Conservation (phyloP, 2,329 filamentous ascomycete species). For the Stemphylium lycopersici region DNA sequence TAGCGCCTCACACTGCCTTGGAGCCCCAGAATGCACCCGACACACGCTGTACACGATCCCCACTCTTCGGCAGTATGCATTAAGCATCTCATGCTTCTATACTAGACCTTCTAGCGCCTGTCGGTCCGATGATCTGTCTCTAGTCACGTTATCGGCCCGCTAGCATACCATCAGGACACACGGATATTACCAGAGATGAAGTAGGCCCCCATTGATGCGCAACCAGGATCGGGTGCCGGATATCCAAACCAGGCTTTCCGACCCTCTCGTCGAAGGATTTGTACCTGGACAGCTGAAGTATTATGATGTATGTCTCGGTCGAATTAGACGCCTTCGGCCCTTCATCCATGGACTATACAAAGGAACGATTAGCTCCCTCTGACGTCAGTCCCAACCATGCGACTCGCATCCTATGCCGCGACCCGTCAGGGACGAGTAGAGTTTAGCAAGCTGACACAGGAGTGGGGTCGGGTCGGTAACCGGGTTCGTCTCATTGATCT, state of each 20-base stretch:
- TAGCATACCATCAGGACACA: background rate
- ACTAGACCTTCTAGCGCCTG: constrained; percentile 4
- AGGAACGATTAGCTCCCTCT: constrained; percentile 4
- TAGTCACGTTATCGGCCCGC: constrained; percentile 6
- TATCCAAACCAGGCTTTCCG: constrained; percentile 9
- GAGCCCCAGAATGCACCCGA: background rate
- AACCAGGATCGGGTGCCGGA: constrained; percentile 3
- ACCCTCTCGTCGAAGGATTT: background rate
- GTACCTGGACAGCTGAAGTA: constrained; percentile 3
- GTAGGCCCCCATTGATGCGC: constrained; percentile 1
- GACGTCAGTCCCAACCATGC: constrained; percentile 6
- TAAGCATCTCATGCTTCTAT: constrained; percentile 11
- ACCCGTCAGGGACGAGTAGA: background rate
- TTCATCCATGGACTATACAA: constrained; percentile 12
- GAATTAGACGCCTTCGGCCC: constrained; percentile 8
- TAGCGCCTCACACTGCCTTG: background rate
- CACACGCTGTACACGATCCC: constrained; percentile 1
- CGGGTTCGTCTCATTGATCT: background rate
- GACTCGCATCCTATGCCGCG: background rate
- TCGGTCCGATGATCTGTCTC: constrained; percentile 3
- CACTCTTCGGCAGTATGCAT: constrained; percentile 8
- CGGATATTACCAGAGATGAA: constrained; percentile 2
- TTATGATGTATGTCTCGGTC: constrained; percentile 3
- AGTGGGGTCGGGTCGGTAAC: background rate
- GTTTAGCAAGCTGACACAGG: background rate